Conservation (phyloP, 345 rosid species). For the Euclidium syriacum region DNA sequence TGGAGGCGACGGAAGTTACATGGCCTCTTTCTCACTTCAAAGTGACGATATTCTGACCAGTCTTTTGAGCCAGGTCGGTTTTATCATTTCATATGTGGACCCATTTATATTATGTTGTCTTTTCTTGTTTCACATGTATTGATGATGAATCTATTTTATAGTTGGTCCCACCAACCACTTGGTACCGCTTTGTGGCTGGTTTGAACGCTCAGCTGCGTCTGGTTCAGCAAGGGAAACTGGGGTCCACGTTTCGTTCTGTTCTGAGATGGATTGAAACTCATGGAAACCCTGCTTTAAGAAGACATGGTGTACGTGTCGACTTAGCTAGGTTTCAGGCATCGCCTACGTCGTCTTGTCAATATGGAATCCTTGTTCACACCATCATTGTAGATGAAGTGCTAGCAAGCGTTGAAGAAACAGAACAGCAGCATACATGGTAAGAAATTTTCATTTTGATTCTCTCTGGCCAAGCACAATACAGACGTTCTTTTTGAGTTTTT, state of each 20-base stretch:
- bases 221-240: slow-evolving; percentile 60
- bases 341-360: slow-evolving; percentile 70
- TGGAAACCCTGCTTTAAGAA: slow-evolving; percentile 70
- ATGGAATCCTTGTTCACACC: slow-evolving; percentile 58
- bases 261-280: slow-evolving; percentile 91
- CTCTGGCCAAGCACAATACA: not conserved
- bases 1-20: slow-evolving; percentile 93
- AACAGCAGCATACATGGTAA: slow-evolving; percentile 45
- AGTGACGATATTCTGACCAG: slow-evolving; percentile 81
- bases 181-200: slow-evolving; percentile 95
- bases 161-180: slow-evolving; percentile 82
- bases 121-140: not conserved
- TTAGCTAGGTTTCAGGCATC: slow-evolving; percentile 88
- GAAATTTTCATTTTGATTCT: not conserved
- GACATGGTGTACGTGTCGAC: slow-evolving; percentile 55
- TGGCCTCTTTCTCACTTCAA: slow-evolving; percentile 82
- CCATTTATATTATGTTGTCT: not conserved
- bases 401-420: slow-evolving; percentile 35
- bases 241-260: slow-evolving; percentile 58
- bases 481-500: slow-evolving; percentile 34
- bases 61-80: slow-evolving; percentile 78
- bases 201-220: slow-evolving; percentile 84
- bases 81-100: not conserved
- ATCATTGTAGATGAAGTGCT: slow-evolving; percentile 29
- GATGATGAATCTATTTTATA: slow-evolving; percentile 21